Evolutionary conservation across 768 basidiomycete genomes (phyloP).

Genomic region (Aureoboletus auriporus): DNA sequence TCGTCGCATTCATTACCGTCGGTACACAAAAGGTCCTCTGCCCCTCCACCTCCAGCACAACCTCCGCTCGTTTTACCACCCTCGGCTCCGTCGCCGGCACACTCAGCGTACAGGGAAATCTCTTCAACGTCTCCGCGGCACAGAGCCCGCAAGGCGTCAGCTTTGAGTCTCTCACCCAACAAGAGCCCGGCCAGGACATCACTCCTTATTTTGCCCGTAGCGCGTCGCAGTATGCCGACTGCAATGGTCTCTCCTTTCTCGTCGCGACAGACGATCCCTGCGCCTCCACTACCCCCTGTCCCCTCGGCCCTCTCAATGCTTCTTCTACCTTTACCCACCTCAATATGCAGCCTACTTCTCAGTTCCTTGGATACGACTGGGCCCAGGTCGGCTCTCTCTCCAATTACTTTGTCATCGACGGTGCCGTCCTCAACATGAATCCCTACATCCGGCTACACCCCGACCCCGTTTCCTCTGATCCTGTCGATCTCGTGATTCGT

Average conservation of each 20-base stretch:
- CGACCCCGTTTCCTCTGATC: conserved; percentile 62
- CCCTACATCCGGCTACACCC: conserved; percentile 80
- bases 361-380: conserved; percentile 88
- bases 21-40: conserved; percentile 92
- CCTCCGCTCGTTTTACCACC: conserved; percentile 42
- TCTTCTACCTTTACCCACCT: conserved; percentile 57
- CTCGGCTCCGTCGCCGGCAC: conserved; percentile 58
- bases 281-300: conserved; percentile 53
- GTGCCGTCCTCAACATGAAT: conserved; percentile 88
- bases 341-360: conserved; percentile 59
- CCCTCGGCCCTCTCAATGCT: conserved; percentile 56
- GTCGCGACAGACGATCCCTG: conserved; percentile 79
- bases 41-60: conserved; percentile 50
- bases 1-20: conserved; percentile 89
- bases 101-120: conserved; percentile 70
- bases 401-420: conserved; percentile 87
- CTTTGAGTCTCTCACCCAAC: conserved; percentile 51
- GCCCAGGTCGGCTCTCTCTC: conserved; percentile 67
- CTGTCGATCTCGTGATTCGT: conserved; percentile 81
- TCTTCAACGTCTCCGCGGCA: conserved; percentile 68
- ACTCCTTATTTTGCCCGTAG: conserved; percentile 78
- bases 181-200: conserved; percentile 79
- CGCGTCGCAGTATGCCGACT: conserved; percentile 61
- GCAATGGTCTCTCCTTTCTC: conserved; percentile 56
- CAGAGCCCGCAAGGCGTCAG: conserved; percentile 46